A percentile compares a stretch with the other conserved stretches of the same genome.
These are phyloP conservation scores for Ophiocordyceps robertsii DNA, from an alignment of 2,329 filamentous ascomycete genomes.

Conservation along the genomic window DNA sequence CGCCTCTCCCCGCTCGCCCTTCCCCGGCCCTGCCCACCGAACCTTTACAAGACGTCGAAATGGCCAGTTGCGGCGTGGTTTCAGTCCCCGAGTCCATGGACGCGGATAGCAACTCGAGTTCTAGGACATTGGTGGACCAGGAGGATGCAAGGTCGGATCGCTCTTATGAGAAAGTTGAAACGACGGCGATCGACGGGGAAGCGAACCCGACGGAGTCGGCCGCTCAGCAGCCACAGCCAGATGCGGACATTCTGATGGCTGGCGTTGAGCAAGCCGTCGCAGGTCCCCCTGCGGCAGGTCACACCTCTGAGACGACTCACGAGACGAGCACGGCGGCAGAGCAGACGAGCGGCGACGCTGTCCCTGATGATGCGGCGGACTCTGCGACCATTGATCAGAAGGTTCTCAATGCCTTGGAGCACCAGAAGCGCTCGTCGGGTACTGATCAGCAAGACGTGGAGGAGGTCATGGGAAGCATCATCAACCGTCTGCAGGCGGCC, in stretches of 20 bases:
- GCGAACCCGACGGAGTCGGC: constrained; percentile 8
- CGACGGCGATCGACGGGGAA: constrained; percentile 3
- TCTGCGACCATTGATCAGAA: constrained; percentile 29
- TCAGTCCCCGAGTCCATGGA: constrained; percentile 18
- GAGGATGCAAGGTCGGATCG: constrained; percentile 21
- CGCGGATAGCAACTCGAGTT: constrained; percentile 33
- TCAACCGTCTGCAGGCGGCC: constrained; percentile 81
- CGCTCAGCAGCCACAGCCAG: constrained; percentile 2
- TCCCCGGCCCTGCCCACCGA: constrained; percentile 22
- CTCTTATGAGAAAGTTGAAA: constrained; percentile 20
- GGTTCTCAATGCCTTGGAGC: constrained; percentile 30
- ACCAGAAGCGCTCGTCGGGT: constrained; percentile 31
- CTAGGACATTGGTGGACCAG: constrained; percentile 36
- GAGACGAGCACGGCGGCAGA: background rate
- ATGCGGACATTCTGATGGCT: constrained; percentile 1
- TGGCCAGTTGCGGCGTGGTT: constrained; percentile 18
- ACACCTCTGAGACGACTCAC: too few relatives aligned
- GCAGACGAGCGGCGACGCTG: constrained; percentile 8
- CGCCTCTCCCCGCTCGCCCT: constrained; percentile 36
- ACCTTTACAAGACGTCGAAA: constrained; percentile 18
- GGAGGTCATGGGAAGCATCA: constrained; percentile 86
- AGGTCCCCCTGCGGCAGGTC: constrained; percentile 6
- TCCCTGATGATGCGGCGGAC: constrained; percentile 18
- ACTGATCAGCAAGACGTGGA: constrained; percentile 85
- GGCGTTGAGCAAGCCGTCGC: background rate